Base-by-base conservation (phyloP, 176 grass and related monocot genomes). In the Avena sativa region DNA sequence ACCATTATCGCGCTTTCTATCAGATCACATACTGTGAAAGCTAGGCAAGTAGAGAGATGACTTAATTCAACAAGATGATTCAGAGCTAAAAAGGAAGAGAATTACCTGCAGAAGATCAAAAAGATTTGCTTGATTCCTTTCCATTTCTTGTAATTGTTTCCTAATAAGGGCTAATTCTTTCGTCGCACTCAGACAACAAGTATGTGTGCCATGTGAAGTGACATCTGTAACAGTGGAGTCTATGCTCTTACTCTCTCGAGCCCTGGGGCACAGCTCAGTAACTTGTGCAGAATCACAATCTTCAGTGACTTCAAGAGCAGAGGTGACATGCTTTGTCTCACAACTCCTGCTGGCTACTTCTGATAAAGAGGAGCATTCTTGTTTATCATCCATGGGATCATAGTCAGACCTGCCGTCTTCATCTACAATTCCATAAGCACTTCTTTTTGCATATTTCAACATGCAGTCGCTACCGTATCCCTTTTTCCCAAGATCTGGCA, bases 131-230 rank as follows among this genome's bases (percentile, higher is more conserved):
- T 99, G 93, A 68, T 91, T 99, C 47, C 87, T 94, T 87, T 96
- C 90, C 92, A 96, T 99, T 30, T 96, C 94, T 68, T 85, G 59
- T 87, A 99, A 92, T 67, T 99, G 94, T 72, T 93, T 95, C 82
- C 87, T 94, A 71, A 96, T 91, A 68, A 91, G 79, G 51, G 87
- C 16, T 80, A 99, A 84, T 86, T 99, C 97, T 80, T 93, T 99
- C 71, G 64, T 87, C 12, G 87, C 71, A 88, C 87, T 89, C 70
- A 91, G 26, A 81, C 93, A 98, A 83, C 96, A 98, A 61, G 70
- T 85, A 91, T 92, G 89, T 44, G 85, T 72, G 38, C 74, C 91
- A 65, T 94, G 86, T 51, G 84, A 85, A 89, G 85, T 89, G 69
- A 85, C 81, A 84, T 96, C 89, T 66, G 92, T 91, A 90, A 91